Percentiles rank a stretch among this genome's conserved stretches.
phyloP scores from a whole-genome alignment of 495 filamentous ascomycete genomes.

The Trichoderma orchidacearum region DNA sequence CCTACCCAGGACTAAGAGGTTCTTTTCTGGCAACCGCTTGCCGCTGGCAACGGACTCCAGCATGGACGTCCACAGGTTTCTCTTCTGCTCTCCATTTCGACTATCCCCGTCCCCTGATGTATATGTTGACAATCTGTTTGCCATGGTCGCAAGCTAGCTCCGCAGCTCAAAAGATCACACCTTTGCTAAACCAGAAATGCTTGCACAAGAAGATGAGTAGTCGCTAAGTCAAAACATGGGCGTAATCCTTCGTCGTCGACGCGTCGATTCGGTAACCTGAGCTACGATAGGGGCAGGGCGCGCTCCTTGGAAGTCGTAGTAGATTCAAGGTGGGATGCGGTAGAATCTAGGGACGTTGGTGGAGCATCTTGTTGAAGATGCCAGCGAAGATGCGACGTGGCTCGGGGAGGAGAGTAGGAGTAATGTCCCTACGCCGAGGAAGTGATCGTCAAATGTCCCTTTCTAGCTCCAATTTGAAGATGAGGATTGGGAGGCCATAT shows the following conservation, averaged over 20 bases:
- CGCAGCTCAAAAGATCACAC: background rate
- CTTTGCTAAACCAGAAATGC: background rate
- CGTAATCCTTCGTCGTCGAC: background rate
- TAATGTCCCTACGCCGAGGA: background rate
- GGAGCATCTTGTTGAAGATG: background rate
- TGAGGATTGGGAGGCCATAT: background rate
- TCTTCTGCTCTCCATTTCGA: slow-evolving; percentile 60
- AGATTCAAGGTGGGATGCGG: background rate
- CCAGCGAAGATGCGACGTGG: background rate
- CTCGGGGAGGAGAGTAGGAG: too few species aligned
- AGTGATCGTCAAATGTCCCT: background rate
- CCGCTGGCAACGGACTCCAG: slow-evolving; percentile 81
- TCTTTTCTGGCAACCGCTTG: slow-evolving; percentile 86
- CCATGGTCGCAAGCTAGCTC: background rate
- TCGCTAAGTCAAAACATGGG: background rate
- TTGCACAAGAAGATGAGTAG: background rate
- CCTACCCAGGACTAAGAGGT: slow-evolving; percentile 70
- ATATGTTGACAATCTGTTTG: slow-evolving; percentile 41
- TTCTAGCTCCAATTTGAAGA: background rate
- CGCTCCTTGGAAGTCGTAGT: background rate
- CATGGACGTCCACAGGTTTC: slow-evolving; percentile 92
- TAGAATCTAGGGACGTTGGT: background rate
- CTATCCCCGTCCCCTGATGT: slow-evolving; percentile 29
- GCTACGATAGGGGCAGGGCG: background rate
- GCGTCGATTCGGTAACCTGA: background rate